phyloP scores from a whole-genome alignment of 805 yeast species.

The Wickerhamiella allomyrinae region DNA sequence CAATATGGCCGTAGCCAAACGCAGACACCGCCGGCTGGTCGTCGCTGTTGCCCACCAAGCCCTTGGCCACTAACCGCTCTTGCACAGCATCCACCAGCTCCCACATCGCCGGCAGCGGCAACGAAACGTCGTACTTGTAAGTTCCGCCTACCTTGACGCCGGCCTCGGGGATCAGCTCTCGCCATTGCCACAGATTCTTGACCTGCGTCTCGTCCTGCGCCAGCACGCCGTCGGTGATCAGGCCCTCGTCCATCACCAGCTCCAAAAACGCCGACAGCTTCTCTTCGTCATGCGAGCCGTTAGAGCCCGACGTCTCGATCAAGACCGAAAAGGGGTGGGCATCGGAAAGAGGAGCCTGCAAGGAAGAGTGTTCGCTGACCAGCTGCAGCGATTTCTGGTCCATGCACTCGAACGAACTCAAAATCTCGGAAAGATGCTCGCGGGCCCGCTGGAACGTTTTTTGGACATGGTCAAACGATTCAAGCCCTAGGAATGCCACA shows the following conservation, averaged over 20 bases:
- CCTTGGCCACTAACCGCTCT: constrained; percentile 39
- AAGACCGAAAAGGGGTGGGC: constrained; percentile 80
- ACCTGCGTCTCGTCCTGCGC: constrained; percentile 91
- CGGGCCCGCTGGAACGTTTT: constrained; percentile 70
- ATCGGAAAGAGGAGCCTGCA: constrained; percentile 64
- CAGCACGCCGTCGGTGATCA: constrained; percentile 84
- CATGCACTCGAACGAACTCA: constrained; percentile 91
- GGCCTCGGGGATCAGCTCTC: constrained; percentile 89
- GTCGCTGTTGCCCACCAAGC: constrained; percentile 48
- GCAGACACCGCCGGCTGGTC: constrained; percentile 69
- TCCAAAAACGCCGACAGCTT: constrained; percentile 80
- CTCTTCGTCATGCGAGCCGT: constrained; percentile 82
- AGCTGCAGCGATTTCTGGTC: constrained; percentile 34
- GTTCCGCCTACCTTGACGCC: constrained; percentile 80
- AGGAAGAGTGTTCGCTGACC: constrained; percentile 42
- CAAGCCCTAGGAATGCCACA: constrained; percentile 75
- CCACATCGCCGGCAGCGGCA: constrained; percentile 72
- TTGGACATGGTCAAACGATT: constrained; percentile 66
- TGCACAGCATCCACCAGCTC: constrained; percentile 70
- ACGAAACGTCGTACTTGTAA: constrained; percentile 89
- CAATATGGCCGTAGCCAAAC: constrained; percentile 95
- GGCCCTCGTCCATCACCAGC: constrained; percentile 65
- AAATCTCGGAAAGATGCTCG: constrained; percentile 60
- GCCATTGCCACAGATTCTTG: constrained; percentile 80
- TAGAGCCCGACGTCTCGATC: constrained; percentile 93